These are phyloP conservation scores for Abrus pulchellus DNA, from an alignment of 306 rosid species.

Conservation along the genomic window DNA sequence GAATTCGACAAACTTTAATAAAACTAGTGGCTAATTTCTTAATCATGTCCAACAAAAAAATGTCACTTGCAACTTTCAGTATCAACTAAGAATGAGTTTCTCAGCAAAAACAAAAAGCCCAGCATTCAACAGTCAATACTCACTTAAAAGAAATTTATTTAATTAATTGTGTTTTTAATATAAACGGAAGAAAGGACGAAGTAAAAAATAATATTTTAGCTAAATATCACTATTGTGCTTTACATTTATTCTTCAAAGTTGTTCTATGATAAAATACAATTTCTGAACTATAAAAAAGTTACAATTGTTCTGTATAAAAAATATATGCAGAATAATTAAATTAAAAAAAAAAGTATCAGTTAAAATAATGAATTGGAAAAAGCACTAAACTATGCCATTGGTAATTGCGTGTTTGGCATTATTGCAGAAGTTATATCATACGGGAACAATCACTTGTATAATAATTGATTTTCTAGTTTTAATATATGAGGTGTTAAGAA, in stretches of 20 bases:
- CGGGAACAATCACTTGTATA: neutral
- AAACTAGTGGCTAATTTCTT: constrained; percentile 60
- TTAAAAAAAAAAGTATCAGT: neutral
- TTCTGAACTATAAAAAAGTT: neutral
- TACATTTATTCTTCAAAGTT: neutral
- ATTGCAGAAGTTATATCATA: constrained; percentile 1
- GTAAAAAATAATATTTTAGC: neutral
- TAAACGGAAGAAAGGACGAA: neutral
- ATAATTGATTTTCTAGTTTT: neutral
- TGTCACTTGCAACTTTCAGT: constrained; percentile 46
- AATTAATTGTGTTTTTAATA: neutral
- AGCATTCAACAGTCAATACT: constrained; percentile 36
- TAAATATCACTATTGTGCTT: neutral
- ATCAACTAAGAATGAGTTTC: constrained; percentile 24
- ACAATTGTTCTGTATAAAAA: neutral
- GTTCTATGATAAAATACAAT: neutral
- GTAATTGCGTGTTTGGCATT: neutral
- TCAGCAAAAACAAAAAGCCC: constrained; percentile 42
- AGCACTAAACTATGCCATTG: neutral
- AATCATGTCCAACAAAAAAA: constrained; percentile 47
- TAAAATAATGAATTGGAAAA: constrained; percentile 3
- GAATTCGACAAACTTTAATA: constrained; percentile 59
- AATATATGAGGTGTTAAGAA: neutral
- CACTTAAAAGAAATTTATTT: neutral
- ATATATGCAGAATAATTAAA: neutral